phyloP scores from a whole-genome alignment of 2,329 filamentous ascomycete species.

The Apiospora marii region DNA sequence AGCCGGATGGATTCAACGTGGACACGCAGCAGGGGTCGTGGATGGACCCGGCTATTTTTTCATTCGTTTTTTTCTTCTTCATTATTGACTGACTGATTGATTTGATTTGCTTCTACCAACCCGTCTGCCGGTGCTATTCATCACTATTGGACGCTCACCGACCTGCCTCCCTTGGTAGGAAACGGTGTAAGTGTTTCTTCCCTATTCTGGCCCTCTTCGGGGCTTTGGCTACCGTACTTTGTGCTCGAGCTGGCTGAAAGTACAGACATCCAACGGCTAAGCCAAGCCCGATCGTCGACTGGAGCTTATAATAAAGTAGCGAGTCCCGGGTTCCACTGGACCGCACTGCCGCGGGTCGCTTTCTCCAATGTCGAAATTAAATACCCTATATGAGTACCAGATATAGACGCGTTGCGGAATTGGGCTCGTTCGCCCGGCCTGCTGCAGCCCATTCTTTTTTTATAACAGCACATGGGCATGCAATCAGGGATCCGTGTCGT shows the following conservation, averaged over 20 bases:
- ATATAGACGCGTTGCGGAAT: not conserved
- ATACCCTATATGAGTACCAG: slow-evolving; percentile 11
- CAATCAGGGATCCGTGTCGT: not conserved
- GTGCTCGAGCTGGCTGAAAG: too few species aligned
- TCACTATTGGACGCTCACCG: not conserved
- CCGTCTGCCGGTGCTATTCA: not conserved
- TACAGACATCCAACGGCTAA: not conserved
- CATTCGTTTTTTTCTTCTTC: not conserved
- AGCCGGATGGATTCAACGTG: slow-evolving; percentile 3
- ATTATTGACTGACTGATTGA: not conserved
- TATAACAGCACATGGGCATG: not conserved
- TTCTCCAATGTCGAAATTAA: slow-evolving; percentile 9
- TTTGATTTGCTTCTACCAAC: not conserved
- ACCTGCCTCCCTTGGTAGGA: not conserved
- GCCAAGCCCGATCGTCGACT: not conserved
- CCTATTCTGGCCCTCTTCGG: not conserved
- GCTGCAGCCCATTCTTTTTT: not conserved
- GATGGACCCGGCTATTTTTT: not conserved
- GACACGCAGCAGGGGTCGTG: not conserved
- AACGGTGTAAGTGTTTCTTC: not conserved
- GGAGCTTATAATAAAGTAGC: not conserved
- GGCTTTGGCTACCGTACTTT: not conserved
- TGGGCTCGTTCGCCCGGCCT: not conserved
- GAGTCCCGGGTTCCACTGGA: not conserved
- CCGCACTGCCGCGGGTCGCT: slow-evolving; percentile 6